Conservation (phyloP, 352 stramenopile species). For the Pythium rhizo-oryzae region DNA sequence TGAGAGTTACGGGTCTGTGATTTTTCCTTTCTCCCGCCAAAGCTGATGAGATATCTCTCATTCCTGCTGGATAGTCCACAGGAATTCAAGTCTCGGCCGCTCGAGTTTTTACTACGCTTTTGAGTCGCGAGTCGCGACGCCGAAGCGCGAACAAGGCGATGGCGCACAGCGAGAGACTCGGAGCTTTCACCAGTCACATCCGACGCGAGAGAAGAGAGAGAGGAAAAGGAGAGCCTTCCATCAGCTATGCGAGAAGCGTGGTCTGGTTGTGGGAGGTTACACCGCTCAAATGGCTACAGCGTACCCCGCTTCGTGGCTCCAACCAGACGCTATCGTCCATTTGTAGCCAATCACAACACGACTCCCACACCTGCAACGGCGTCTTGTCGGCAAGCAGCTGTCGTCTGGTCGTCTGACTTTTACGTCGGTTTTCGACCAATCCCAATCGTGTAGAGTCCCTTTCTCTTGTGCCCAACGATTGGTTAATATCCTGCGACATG, state of each 20-base stretch:
- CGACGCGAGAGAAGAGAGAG: background rate
- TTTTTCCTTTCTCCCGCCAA: background rate
- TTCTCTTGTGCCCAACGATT: constrained; percentile 11
- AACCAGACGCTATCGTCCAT: background rate
- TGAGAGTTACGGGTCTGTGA: background rate
- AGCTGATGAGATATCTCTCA: background rate
- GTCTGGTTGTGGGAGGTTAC: too few species aligned
- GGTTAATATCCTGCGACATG: constrained; percentile 22
- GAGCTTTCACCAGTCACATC: background rate
- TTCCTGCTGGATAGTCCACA: background rate
- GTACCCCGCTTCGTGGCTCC: too few species aligned
- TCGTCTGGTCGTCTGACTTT: background rate
- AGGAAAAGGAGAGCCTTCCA: background rate
- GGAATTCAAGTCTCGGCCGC: background rate
- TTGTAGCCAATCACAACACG: background rate
- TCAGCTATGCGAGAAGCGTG: background rate
- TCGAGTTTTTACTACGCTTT: too few species aligned
- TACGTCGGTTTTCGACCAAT: background rate
- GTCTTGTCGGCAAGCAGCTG: background rate
- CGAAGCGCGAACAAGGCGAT: too few species aligned
- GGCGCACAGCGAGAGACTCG: too few species aligned
- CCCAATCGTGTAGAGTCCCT: too few species aligned
- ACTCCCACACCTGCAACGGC: too few species aligned
- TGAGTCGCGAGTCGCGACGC: background rate
- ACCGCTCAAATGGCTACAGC: too few species aligned